Conservation (phyloP, 306 rosid species). For the Vigna hirtella region DNA sequence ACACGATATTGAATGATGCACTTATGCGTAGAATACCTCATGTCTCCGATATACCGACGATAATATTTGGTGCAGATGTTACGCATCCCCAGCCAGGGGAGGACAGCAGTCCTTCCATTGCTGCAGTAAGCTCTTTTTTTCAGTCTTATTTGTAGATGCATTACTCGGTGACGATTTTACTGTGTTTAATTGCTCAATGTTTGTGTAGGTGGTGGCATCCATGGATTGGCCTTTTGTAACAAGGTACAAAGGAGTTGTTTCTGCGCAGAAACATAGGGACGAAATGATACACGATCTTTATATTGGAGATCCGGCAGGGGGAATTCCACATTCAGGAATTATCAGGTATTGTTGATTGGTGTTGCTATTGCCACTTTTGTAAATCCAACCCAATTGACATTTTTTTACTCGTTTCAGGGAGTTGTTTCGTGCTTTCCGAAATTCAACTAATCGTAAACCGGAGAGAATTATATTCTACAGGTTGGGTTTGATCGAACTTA, state of each 20-base stretch:
- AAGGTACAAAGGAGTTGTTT: conserved; percentile 69
- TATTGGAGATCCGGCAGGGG: conserved; percentile 51
- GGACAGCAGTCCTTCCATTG: conserved; percentile 77
- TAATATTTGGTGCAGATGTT: conserved; percentile 87
- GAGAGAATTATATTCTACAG: conserved; percentile 80
- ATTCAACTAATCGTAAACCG: conserved; percentile 51
- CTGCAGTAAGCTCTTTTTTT: conserved; percentile 63
- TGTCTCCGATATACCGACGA: conserved; percentile 67
- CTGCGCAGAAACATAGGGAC: conserved; percentile 66
- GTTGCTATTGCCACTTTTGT: background rate
- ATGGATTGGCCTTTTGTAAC: conserved; percentile 90
- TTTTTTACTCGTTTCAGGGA: conserved; percentile 56
- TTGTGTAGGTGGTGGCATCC: conserved; percentile 81
- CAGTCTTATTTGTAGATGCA: background rate
- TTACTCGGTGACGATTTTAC: background rate
- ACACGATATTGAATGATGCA: conserved; percentile 71
- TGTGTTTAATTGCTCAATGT: background rate
- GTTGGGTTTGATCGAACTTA: conserved; percentile 41
- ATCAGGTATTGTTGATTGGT: conserved; percentile 54
- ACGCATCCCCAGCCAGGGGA: conserved; percentile 85
- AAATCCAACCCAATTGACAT: background rate
- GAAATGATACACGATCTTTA: conserved; percentile 83
- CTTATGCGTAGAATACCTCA: conserved; percentile 50
- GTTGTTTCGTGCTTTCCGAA: conserved; percentile 52
- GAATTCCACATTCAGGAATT: conserved; percentile 63